These are phyloP conservation scores for Scopulariopsis brevicaulis DNA, from an alignment of 2,329 filamentous ascomycete genomes.

Conservation along the genomic window DNA sequence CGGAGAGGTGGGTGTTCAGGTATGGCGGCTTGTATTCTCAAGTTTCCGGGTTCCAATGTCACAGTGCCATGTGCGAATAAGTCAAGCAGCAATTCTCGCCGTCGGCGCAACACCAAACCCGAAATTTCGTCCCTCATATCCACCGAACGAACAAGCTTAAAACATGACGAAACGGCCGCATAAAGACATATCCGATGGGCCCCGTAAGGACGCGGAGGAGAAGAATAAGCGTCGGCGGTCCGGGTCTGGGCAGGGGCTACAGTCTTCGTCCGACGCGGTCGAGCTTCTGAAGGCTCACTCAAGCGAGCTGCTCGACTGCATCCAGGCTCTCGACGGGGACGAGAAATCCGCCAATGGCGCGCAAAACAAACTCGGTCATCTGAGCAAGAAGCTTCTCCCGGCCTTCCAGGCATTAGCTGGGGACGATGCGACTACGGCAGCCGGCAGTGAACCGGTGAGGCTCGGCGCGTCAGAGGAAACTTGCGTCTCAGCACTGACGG, in stretches of 20 bases:
- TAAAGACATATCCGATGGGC: conserved; percentile 4
- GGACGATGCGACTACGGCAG: background rate
- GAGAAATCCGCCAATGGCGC: conserved; percentile 9
- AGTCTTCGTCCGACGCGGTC: conserved; percentile 14
- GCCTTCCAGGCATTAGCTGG: conserved; percentile 12
- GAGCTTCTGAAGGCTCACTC: conserved; percentile 19
- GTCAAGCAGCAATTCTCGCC: too few species aligned
- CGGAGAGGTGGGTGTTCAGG: too few species aligned
- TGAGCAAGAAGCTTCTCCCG: conserved; percentile 16
- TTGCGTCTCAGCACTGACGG: conserved; percentile 6
- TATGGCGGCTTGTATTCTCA: too few species aligned
- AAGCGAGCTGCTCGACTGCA: conserved; percentile 24
- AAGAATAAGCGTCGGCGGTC: conserved; percentile 6
- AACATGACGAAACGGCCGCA: conserved; percentile 8
- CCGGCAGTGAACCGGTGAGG: conserved; percentile 1
- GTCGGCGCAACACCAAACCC: background rate
- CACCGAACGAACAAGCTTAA: background rate
- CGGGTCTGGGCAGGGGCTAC: background rate
- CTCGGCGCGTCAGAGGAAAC: background rate
- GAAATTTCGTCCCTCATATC: background rate
- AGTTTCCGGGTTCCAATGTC: too few species aligned
- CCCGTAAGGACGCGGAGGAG: background rate
- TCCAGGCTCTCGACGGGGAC: conserved; percentile 18
- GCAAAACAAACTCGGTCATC: conserved; percentile 7
- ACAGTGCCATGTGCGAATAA: too few species aligned